A percentile compares a stretch with the other conserved stretches of the same genome.
These are phyloP conservation scores for Nakazawaea holstii DNA, from an alignment of 805 yeast species.

Conservation along the genomic window DNA sequence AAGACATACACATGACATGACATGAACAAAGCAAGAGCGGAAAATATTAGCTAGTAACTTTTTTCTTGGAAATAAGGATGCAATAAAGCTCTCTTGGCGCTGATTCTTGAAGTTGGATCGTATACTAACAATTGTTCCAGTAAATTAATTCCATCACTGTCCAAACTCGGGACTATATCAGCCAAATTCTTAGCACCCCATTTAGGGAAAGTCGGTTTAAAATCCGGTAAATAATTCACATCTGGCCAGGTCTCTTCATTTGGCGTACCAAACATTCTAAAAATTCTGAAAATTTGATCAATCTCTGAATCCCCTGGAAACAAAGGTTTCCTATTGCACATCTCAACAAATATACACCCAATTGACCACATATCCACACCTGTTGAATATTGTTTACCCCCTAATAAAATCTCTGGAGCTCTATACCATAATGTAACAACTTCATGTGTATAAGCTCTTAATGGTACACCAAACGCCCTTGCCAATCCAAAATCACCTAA, in stretches of 20 bases:
- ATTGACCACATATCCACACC: slow-evolving; percentile 99
- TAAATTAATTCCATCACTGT: slow-evolving; percentile 78
- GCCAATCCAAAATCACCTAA: slow-evolving; percentile 94
- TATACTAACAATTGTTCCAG: slow-evolving; percentile 74
- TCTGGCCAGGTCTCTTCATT: slow-evolving; percentile 94
- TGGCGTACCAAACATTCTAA: slow-evolving; percentile 91
- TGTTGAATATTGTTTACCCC: slow-evolving; percentile 95
- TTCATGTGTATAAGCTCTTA: slow-evolving; percentile 95
- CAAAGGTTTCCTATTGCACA: slow-evolving; percentile 91
- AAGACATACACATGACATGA: too few relatives aligned
- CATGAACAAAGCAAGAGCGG: too few relatives aligned
- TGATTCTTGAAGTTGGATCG: slow-evolving; percentile 90
- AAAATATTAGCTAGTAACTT: background rate
- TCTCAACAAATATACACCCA: slow-evolving; percentile 96
- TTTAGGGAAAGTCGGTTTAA: slow-evolving; percentile 87
- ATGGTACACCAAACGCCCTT: slow-evolving; percentile 95
- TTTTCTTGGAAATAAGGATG: slow-evolving; percentile 83
- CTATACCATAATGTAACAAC: slow-evolving; percentile 98
- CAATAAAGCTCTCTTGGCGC: slow-evolving; percentile 86
- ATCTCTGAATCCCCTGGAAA: slow-evolving; percentile 98
- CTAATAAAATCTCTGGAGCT: slow-evolving; percentile 91
- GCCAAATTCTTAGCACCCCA: slow-evolving; percentile 73
- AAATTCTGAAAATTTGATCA: slow-evolving; percentile 92
- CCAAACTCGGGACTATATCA: slow-evolving; percentile 73
- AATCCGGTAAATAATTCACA: slow-evolving; percentile 85